These are phyloP conservation scores for Micromonas commoda DNA, from an alignment of 139 green algal genomes.

Conservation along the genomic window DNA sequence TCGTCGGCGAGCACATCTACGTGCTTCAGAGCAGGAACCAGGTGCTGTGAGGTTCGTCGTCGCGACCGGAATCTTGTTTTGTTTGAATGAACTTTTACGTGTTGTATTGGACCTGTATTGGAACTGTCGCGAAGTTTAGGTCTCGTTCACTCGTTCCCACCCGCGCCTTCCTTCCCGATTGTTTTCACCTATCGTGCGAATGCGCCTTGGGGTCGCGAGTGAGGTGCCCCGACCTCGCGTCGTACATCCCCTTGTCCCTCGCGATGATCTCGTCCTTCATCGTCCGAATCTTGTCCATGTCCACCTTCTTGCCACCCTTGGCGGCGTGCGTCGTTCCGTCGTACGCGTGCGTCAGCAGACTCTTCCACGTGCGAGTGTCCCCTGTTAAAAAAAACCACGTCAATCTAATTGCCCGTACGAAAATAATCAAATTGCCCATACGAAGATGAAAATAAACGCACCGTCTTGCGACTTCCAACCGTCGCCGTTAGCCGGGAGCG, in stretches of 20 bases:
- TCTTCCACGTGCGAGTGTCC: constrained; percentile 16
- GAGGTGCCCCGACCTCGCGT: neutral
- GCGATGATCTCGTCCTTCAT: neutral
- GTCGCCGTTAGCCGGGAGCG: neutral
- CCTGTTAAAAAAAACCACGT: too few relatives aligned
- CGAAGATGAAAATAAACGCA: too few relatives aligned
- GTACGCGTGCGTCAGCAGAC: constrained; percentile 16
- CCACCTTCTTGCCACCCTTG: neutral
- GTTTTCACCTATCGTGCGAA: neutral
- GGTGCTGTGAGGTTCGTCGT: neutral
- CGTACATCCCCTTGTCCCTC: neutral
- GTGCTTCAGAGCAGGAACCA: neutral
- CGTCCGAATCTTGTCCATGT: neutral
- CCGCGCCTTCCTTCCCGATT: too few relatives aligned
- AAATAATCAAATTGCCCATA: too few relatives aligned
- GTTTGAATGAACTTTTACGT: too few relatives aligned
- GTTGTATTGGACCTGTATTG: too few relatives aligned
- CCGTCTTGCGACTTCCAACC: neutral
- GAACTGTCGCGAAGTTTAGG: too few relatives aligned
- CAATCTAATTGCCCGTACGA: too few relatives aligned
- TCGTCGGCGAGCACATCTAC: constrained; percentile 25
- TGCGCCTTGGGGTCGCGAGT: neutral
- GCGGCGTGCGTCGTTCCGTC: neutral
- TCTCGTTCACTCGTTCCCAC: too few relatives aligned
- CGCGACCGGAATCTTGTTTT: too few relatives aligned